A percentile compares a stretch with the other conserved stretches of the same genome.
phyloP scores from a whole-genome alignment of 2,329 filamentous ascomycete genomes.

The Chlorencoelia australis region DNA sequence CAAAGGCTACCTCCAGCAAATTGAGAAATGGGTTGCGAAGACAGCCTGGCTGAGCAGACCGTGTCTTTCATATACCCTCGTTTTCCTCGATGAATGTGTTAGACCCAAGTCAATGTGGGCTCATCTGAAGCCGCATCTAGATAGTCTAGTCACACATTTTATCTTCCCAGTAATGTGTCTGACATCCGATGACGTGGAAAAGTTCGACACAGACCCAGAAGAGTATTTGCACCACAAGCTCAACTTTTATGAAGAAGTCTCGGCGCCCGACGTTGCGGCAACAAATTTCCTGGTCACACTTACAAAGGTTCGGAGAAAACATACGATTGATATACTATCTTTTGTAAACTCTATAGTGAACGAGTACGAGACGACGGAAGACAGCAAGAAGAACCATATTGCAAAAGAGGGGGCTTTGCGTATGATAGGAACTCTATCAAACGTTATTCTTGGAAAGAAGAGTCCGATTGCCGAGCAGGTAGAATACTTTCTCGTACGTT shows the following conservation, averaged over 20 bases:
- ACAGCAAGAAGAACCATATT: slow-evolving; percentile 83
- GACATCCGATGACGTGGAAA: slow-evolving; percentile 81
- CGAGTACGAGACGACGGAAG: slow-evolving; percentile 75
- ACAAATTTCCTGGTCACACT: slow-evolving; percentile 94
- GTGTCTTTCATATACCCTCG: slow-evolving; percentile 83
- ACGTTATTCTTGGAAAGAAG: slow-evolving; percentile 94
- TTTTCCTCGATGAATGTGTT: slow-evolving; percentile 94
- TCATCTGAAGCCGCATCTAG: slow-evolving; percentile 85
- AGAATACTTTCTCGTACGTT: slow-evolving; percentile 95
- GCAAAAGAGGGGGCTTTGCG: slow-evolving; percentile 93
- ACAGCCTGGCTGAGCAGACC: slow-evolving; percentile 90
- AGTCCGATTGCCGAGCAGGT: slow-evolving; percentile 96
- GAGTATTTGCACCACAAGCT: slow-evolving; percentile 96
- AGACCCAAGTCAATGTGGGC: slow-evolving; percentile 97
- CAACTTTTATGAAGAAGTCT: slow-evolving; percentile 96
- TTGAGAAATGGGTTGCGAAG: slow-evolving; percentile 96
- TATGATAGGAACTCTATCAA: slow-evolving; percentile 93
- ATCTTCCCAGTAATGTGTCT: slow-evolving; percentile 94
- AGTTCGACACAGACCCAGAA: slow-evolving; percentile 88
- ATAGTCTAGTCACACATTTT: slow-evolving; percentile 85
- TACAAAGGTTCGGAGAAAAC: slow-evolving; percentile 88
- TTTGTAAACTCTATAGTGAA: slow-evolving; percentile 95
- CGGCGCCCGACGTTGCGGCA: slow-evolving; percentile 86
- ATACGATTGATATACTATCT: slow-evolving; percentile 87
- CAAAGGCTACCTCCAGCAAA: slow-evolving; percentile 86